Evolutionary conservation across 306 rosid genomes (phyloP), one percentile per base, ranked within the genome.

Genomic region (Cucurbita argyrosperma): DNA sequence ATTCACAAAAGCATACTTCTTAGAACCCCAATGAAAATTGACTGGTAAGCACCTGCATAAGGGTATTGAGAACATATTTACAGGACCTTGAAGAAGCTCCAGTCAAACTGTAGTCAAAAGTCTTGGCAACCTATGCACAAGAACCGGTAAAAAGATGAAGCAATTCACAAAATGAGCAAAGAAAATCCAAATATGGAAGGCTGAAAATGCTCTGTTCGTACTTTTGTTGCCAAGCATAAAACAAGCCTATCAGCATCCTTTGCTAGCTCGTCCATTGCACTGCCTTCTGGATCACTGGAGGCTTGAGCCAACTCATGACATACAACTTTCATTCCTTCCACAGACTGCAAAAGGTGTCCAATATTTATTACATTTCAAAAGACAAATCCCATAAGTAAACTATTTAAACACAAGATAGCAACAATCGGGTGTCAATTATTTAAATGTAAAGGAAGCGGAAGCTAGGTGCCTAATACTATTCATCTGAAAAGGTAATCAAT

Each of bases 291-390:
- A 79, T 95, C 96, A 83, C 76, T 83, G 45, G 89, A 83, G 57
- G 96, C 92, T 85, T 91, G 99, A 72, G 89, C 88, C 90, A 95
- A 82, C 87, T 95, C 99, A 84, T 95, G 96, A 76, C 99, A 95
- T 73, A 95, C 93, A 72, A 95, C 91, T 84, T 95, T 95, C 99
- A 95, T 95, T 76, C 99, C 99, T 83, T 95, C 97, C 64, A 95
- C 99, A 13, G 97, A 89, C 99, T 95, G 87, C 81, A 94, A 43
- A 58, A 51, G 39, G 49, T 10, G 18, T 21, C 23, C 66, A 43
- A 68, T 46, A 46, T 50, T 7, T 52, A 62, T 51, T 51, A 30
- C 35, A 30, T 16, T 18, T 30, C 35, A 30, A 30, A 30, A 30
- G 18, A 56, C 14, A 10, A 14, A n/a, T 10, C 21, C 40, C 76